Evolutionary conservation across 768 basidiomycete species (phyloP).

Genomic region (Daedaleopsis nitida): DNA sequence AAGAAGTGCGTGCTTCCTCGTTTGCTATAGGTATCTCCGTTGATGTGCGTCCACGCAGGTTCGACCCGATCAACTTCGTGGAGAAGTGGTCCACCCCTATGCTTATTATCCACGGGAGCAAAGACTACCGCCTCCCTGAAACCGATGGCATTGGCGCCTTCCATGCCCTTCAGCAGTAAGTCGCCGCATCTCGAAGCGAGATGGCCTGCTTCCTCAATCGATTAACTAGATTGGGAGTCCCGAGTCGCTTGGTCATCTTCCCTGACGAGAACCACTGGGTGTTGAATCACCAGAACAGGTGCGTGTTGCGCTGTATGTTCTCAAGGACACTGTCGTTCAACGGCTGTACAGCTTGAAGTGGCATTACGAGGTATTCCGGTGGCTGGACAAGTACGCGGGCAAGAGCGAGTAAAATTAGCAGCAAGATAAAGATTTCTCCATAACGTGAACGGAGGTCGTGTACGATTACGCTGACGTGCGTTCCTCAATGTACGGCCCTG

Average conservation of each 20-base stretch:
- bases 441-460: slow-evolving; percentile 1
- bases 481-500: neutral
- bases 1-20: slow-evolving; percentile 49
- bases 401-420: slow-evolving; percentile 13
- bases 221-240: slow-evolving; percentile 59
- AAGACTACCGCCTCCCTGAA: slow-evolving; percentile 87
- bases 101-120: slow-evolving; percentile 82
- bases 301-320: slow-evolving; percentile 17
- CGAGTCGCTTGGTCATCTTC: slow-evolving; percentile 80
- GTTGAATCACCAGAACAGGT: slow-evolving; percentile 76
- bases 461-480: neutral
- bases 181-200: slow-evolving; percentile 18
- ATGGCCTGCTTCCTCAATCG: neutral
- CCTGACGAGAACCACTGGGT: slow-evolving; percentile 96
- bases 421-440: neutral
- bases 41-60: slow-evolving; percentile 40
- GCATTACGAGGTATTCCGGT: slow-evolving; percentile 93
- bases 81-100: slow-evolving; percentile 85
- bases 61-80: slow-evolving; percentile 81
- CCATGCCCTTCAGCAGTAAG: slow-evolving; percentile 84
- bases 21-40: neutral
- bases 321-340: neutral
- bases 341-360: slow-evolving; percentile 69
- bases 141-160: slow-evolving; percentile 83
- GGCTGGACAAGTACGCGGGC: slow-evolving; percentile 76